Evolutionary conservation across 805 yeast species (phyloP).

Genomic region (Geotrichum ghanense): DNA sequence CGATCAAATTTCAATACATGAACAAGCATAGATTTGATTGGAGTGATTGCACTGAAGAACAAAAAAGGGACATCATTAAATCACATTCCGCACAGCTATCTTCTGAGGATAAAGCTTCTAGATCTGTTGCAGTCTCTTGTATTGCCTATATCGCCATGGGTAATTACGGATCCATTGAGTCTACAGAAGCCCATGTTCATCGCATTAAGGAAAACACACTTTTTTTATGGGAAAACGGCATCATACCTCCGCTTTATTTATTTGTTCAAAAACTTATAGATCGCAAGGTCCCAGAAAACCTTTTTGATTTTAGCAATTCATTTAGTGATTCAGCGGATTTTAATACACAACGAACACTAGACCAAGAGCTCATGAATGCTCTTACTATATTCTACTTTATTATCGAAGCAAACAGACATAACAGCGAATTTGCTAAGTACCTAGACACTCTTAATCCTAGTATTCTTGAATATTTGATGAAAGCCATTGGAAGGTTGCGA

Average conservation of each 20-base stretch:
- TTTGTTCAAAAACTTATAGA: conserved; percentile 5
- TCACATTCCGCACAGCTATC: not conserved
- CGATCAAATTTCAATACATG: conserved; percentile 8
- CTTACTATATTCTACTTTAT: conserved; percentile 24
- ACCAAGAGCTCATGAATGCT: conserved; percentile 27
- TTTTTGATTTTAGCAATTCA: not conserved
- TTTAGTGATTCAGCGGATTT: not conserved
- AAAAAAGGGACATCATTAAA: conserved; percentile 3
- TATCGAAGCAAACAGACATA: conserved; percentile 7
- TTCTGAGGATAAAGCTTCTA: not conserved
- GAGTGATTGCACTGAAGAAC: not conserved
- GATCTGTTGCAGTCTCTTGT: conserved; percentile 10
- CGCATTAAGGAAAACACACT: conserved; percentile 18
- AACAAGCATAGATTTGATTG: not conserved
- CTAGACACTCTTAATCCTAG: conserved; percentile 21
- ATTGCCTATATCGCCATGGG: conserved; percentile 25
- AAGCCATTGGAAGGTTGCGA: conserved; percentile 55
- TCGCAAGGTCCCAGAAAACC: not conserved
- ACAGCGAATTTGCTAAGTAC: conserved; percentile 12
- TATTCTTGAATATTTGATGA: conserved; percentile 34
- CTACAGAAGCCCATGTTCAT: conserved; percentile 15
- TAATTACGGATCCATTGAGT: conserved; percentile 15
- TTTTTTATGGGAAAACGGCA: conserved; percentile 14
- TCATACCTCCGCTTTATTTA: conserved; percentile 6
- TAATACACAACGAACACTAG: not conserved